Conservation (phyloP, 1,284 basidiomycete genomes). For the Ceratorhiza oryzae-sativae region DNA sequence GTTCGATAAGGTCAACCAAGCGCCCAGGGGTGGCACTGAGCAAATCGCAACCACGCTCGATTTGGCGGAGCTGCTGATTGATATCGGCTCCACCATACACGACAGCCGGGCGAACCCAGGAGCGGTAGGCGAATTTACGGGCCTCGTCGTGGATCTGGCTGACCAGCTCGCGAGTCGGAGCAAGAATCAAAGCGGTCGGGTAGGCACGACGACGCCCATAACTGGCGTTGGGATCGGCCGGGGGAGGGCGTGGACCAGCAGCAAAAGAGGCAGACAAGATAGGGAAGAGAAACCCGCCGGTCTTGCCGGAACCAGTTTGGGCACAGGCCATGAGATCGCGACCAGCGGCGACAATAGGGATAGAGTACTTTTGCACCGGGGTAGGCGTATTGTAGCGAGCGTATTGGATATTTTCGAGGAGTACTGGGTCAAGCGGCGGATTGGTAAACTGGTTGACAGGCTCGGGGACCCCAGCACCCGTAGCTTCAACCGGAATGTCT, state of each 20-base stretch:
- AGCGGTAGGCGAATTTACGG: conserved; percentile 98
- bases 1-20: conserved; percentile 97
- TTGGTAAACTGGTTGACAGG: conserved; percentile 87
- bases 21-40: conserved; percentile 98
- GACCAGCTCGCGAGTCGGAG: conserved; percentile 97
- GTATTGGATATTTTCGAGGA: conserved; percentile 93
- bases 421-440: conserved; percentile 90
- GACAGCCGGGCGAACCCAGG: conserved; percentile 98
- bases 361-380: conserved; percentile 99
- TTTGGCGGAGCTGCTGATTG: conserved; percentile 89
- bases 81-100: conserved; percentile 99
- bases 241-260: conserved; percentile 78
- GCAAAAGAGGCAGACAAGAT: conserved; percentile 95
- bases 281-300: conserved; percentile 98
- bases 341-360: conserved; percentile 92
- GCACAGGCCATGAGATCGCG: conserved; percentile 99
- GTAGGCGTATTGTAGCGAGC: conserved; percentile 96
- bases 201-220: conserved; percentile 89
- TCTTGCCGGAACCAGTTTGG: conserved; percentile 99
- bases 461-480: conserved; percentile 93
- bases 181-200: conserved; percentile 95
- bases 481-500: conserved; percentile 99
- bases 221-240: conserved; percentile 60
- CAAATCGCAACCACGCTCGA: conserved; percentile 97
- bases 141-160: conserved; percentile 99